Percentiles rank a stretch among this genome's conserved stretches.
These are phyloP conservation scores for Phaeodactylum tricornutum DNA, from an alignment of 108 stramenopile species.

Conservation along the genomic window DNA sequence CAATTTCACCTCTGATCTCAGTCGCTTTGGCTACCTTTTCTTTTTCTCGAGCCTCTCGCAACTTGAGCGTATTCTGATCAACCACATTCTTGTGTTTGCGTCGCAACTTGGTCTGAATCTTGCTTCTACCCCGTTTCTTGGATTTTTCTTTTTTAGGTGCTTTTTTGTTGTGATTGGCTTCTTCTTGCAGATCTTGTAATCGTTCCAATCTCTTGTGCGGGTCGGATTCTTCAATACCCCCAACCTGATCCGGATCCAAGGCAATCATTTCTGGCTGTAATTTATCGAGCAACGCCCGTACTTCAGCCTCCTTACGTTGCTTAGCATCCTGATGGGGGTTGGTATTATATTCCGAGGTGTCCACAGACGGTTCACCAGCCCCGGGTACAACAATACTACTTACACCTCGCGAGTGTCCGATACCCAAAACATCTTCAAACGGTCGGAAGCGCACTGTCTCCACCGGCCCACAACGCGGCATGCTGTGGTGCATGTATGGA, in stretches of 20 bases:
- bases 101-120: slow-evolving; percentile 89
- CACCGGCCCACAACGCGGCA: slow-evolving; percentile 50
- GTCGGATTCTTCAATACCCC: slow-evolving; percentile 72
- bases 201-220: slow-evolving; percentile 45
- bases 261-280: slow-evolving; percentile 91
- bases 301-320: slow-evolving; percentile 93
- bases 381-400: slow-evolving; percentile 94
- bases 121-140: slow-evolving; percentile 91
- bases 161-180: slow-evolving; percentile 46
- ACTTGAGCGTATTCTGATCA: slow-evolving; percentile 66
- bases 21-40: slow-evolving; percentile 37
- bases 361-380: slow-evolving; percentile 92
- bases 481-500: slow-evolving; percentile 87
- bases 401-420: slow-evolving; percentile 88
- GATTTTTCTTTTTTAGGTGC: slow-evolving; percentile 71
- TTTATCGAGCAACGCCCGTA: slow-evolving; percentile 91
- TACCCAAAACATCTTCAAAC: slow-evolving; percentile 93
- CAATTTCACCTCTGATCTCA: slow-evolving; percentile 10
- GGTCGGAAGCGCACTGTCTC: slow-evolving; percentile 88
- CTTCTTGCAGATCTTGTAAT: slow-evolving; percentile 42
- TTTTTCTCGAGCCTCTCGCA: slow-evolving; percentile 57
- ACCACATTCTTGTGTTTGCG: slow-evolving; percentile 90
- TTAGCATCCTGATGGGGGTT: slow-evolving; percentile 88
- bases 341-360: slow-evolving; percentile 81
- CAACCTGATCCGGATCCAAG: slow-evolving; percentile 85